phyloP scores from a whole-genome alignment of 2,329 filamentous ascomycete genomes.

The Parasarocladium wereldwijsianum region DNA sequence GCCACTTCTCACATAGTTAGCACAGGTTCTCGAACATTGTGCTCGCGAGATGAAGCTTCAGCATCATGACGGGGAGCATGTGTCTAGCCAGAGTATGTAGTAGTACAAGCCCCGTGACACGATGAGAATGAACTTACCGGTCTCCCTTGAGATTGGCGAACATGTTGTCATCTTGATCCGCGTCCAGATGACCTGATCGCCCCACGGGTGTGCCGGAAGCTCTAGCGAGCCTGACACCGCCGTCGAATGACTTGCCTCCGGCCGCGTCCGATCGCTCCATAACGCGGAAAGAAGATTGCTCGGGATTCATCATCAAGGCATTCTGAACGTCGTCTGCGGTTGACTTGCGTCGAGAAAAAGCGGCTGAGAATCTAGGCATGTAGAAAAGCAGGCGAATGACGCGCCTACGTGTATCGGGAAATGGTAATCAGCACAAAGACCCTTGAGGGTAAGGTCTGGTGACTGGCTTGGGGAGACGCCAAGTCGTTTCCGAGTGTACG shows the following conservation, averaged over 20 bases:
- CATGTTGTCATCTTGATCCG: constrained; percentile 41
- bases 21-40: too few relatives aligned
- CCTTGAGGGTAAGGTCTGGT: too few relatives aligned
- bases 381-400: too few relatives aligned
- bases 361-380: constrained; percentile 47
- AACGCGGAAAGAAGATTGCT: constrained; percentile 41
- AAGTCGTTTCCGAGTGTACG: too few relatives aligned
- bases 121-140: constrained; percentile 29
- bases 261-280: constrained; percentile 35
- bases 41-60: too few relatives aligned
- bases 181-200: constrained; percentile 21
- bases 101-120: too few relatives aligned
- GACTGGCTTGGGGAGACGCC: too few relatives aligned
- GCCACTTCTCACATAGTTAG: constrained; percentile 30
- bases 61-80: too few relatives aligned
- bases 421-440: too few relatives aligned
- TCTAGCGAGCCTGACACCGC: constrained; percentile 27
- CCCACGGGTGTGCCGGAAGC: constrained; percentile 20
- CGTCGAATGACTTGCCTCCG: constrained; percentile 33
- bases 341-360: constrained; percentile 45
- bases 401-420: too few relatives aligned
- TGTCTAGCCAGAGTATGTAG: too few relatives aligned
- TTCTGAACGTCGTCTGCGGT: constrained; percentile 40
- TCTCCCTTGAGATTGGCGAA: constrained; percentile 40
- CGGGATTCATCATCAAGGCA: constrained; percentile 25